phyloP scores from a whole-genome alignment of 768 basidiomycete species.

The Phaeotremella fagi region DNA sequence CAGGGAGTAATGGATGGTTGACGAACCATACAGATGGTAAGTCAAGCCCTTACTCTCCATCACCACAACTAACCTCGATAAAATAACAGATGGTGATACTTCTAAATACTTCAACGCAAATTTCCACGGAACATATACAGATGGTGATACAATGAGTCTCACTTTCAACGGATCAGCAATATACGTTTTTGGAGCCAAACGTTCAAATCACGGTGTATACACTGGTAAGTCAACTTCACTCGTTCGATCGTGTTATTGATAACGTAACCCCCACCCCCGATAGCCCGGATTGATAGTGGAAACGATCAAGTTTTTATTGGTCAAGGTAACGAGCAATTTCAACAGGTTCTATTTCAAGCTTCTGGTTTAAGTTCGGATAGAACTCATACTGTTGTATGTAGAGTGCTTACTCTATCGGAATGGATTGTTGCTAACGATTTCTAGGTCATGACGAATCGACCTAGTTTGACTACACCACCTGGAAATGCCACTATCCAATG shows the following conservation, averaged over 20 bases:
- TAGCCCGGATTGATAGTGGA: conserved; percentile 10
- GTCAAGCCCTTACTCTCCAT: background rate
- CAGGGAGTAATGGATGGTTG: background rate
- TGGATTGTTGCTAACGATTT: background rate
- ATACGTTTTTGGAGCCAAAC: conserved; percentile 21
- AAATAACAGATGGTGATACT: background rate
- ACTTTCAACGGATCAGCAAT: conserved; percentile 31
- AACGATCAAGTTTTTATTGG: background rate
- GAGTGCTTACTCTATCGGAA: background rate
- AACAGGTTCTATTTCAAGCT: conserved; percentile 5
- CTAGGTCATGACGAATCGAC: conserved; percentile 7
- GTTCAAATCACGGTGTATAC: conserved; percentile 27
- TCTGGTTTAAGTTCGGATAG: conserved; percentile 6
- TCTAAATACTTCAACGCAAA: conserved; percentile 8
- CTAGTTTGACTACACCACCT: conserved; percentile 6
- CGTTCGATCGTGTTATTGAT: conserved; percentile 9
- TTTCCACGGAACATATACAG: conserved; percentile 5
- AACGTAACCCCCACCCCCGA: background rate
- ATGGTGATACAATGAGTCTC: conserved; percentile 22
- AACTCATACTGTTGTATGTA: conserved; percentile 24
- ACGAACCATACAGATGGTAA: background rate
- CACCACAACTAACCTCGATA: background rate
- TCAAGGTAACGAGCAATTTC: background rate
- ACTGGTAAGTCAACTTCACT: background rate
- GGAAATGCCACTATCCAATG: conserved; percentile 6